Evolutionary conservation across 352 stramenopile species (phyloP).

Genomic region (Pythium sukuiense): DNA sequence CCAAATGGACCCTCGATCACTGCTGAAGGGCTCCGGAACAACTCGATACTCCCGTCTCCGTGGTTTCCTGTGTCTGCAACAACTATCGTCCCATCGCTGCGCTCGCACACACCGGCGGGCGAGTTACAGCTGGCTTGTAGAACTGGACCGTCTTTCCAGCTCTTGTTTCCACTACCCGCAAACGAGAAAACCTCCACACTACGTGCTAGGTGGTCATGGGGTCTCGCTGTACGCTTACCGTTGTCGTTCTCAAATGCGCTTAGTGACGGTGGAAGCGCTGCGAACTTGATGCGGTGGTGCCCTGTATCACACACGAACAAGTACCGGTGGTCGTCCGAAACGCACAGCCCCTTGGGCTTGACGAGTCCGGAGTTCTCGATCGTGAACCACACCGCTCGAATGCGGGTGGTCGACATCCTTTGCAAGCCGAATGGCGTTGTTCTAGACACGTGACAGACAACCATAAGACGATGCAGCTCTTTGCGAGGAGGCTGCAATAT

Average conservation of each 20-base stretch:
- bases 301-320: slow-evolving; percentile 60
- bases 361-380: slow-evolving; percentile 37
- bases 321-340: slow-evolving; percentile 39
- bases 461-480: not conserved
- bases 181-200: slow-evolving; percentile 46
- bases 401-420: not conserved
- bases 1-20: slow-evolving; percentile 32
- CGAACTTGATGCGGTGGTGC: slow-evolving; percentile 55
- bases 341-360: slow-evolving; percentile 43
- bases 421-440: slow-evolving; percentile 8
- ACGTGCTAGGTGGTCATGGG: slow-evolving; percentile 7
- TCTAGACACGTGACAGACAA: not conserved
- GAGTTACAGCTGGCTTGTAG: slow-evolving; percentile 43
- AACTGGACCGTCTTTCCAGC: slow-evolving; percentile 42
- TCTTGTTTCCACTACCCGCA: slow-evolving; percentile 44
- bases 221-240: not conserved
- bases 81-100: slow-evolving; percentile 37
- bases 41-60: slow-evolving; percentile 11
- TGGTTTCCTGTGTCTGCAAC: slow-evolving; percentile 56
- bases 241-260: slow-evolving; percentile 24
- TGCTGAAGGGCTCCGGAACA: slow-evolving; percentile 45
- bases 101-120: slow-evolving; percentile 39
- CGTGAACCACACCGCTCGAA: slow-evolving; percentile 8
- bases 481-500: not conserved
- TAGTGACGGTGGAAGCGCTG: slow-evolving; percentile 29